Conservation (phyloP, 306 rosid genomes). For the Medicago lupulina region DNA sequence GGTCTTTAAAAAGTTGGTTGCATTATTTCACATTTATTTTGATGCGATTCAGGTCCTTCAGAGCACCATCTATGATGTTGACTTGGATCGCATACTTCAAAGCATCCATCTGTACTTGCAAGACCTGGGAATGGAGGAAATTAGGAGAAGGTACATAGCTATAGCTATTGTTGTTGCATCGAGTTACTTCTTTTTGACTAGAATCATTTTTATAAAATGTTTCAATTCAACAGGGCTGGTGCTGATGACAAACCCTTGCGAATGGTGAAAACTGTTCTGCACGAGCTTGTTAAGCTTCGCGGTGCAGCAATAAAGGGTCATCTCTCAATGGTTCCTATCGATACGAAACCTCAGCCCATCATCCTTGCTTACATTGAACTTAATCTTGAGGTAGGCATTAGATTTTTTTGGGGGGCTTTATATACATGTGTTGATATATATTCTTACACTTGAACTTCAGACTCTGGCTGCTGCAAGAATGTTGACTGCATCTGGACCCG, state of each 20-base stretch:
- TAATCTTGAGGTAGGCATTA: slow-evolving; percentile 82
- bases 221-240: slow-evolving; percentile 75
- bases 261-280: slow-evolving; percentile 98
- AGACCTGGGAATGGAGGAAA: slow-evolving; percentile 99
- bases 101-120: slow-evolving; percentile 97
- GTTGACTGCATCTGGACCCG: slow-evolving; percentile 98
- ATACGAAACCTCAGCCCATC: slow-evolving; percentile 95
- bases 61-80: slow-evolving; percentile 94
- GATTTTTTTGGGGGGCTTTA: neutral
- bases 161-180: slow-evolving; percentile 5
- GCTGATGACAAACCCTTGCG: slow-evolving; percentile 98
- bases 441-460: slow-evolving; percentile 49
- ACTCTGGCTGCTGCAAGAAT: slow-evolving; percentile 98
- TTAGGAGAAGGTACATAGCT: slow-evolving; percentile 81
- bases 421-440: neutral
- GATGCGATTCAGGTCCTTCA: slow-evolving; percentile 83
- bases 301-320: slow-evolving; percentile 99
- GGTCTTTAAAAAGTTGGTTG: neutral
- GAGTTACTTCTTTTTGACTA: slow-evolving; percentile 26
- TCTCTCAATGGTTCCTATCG: slow-evolving; percentile 99
- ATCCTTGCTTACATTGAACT: slow-evolving; percentile 99
- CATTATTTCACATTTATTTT: slow-evolving; percentile 18
- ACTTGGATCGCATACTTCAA: slow-evolving; percentile 93
- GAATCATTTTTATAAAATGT: slow-evolving; percentile 26
- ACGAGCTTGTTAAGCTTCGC: slow-evolving; percentile 99